Evolutionary conservation across 2,329 filamentous ascomycete genomes (phyloP).

Genomic region (Pseudogymnoascus sp.): DNA sequence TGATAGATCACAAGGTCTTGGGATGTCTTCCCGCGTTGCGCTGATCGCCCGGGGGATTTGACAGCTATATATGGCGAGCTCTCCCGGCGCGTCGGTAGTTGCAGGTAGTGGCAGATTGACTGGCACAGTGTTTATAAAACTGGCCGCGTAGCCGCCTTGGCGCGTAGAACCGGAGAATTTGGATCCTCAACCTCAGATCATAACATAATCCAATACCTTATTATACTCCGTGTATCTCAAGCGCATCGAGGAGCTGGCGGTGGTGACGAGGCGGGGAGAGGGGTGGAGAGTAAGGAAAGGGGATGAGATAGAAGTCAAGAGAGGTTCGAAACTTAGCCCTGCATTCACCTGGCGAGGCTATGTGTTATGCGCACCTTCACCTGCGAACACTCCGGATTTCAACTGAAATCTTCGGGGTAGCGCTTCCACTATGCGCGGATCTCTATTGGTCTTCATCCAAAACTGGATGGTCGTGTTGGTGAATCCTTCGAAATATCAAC

Average conservation of each 20-base stretch:
- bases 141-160: not conserved
- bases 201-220: not conserved
- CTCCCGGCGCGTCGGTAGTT: not conserved
- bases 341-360: not conserved
- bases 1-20: not conserved
- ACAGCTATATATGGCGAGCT: not conserved
- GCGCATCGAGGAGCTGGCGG: not conserved
- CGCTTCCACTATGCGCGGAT: not conserved
- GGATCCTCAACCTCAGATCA: not conserved
- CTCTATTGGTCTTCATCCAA: not conserved
- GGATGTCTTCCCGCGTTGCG: not conserved
- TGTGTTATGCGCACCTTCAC: not conserved
- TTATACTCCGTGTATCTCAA: not conserved
- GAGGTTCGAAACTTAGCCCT: not conserved
- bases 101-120: not conserved
- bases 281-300: not conserved
- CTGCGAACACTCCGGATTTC: not conserved
- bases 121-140: not conserved
- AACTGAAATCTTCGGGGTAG: not conserved
- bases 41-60: not conserved
- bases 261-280: not conserved
- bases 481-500: not conserved
- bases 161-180: not conserved
- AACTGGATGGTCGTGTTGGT: not conserved
- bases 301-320: not conserved